Evolutionary conservation across 164 flowering plant species (phyloP), one percentile per base, ranked within the genome.

Genomic region (Umbellularia californica): DNA sequence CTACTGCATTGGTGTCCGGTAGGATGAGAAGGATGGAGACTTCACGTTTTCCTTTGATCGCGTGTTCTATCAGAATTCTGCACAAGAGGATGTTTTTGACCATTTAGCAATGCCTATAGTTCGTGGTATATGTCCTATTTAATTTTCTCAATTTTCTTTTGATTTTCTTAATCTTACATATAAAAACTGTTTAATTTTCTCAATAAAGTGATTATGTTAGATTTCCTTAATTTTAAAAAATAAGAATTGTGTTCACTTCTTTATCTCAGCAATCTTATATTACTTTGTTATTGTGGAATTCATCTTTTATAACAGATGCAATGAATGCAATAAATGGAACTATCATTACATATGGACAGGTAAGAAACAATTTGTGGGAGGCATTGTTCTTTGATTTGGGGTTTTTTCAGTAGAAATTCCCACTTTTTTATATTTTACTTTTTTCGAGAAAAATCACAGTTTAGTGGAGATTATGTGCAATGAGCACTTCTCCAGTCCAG

Each of bases 281-380:
- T 64, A 64, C 27, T 64, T 10, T 11, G 33, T 64, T 23, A 58
- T 69, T 68, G 27, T 47, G 41, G 22, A 65, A 35, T 65, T 74
- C 52, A 52, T 72, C 64, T 23, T 76, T 50, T 19, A 77, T 28
- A 67, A 74, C 87, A 89, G 95, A 88, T 86, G 94, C 83, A 71
- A 80, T 88, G 28, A 84, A 82, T 77, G 97, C 81, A 23, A 82
- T 84, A 50, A 92, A 89, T 82, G 98, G 97, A 62, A 90, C 97
- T 28, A 86, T 93, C 75, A 87, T 93, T 70, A 86, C 92, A 30
- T 93, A 90, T 74, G 98, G 98, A 73, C 98, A 92, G 94, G 98
- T 92, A 72, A 78, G 74, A 24, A 70, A n/a, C 19, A 65, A 19
- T 20, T 20, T 66, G 20, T 20, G 17, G 19, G n/a, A 12, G 17